These are phyloP conservation scores for Ceratobasidium sp. DNA, from an alignment of 1,284 basidiomycete species.

Conservation along the genomic window DNA sequence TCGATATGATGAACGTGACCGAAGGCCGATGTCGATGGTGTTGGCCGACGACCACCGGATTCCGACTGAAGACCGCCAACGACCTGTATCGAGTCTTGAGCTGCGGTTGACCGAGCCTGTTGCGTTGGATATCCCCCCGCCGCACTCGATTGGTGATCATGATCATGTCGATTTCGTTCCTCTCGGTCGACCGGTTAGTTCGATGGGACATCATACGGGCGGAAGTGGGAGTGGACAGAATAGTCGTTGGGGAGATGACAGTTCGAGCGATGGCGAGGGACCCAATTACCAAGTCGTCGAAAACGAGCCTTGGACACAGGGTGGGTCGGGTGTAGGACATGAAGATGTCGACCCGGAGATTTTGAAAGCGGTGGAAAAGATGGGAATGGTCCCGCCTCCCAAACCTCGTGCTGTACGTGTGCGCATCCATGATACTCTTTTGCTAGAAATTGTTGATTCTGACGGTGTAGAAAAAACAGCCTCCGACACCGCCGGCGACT, in stretches of 20 bases:
- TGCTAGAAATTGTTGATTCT: neutral
- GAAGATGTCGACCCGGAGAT: constrained; percentile 34
- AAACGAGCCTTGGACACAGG: constrained; percentile 47
- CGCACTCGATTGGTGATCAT: constrained; percentile 52
- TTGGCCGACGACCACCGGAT: neutral
- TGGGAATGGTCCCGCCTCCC: constrained; percentile 35
- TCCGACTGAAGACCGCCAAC: neutral
- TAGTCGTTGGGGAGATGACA: constrained; percentile 51
- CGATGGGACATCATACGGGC: constrained; percentile 50
- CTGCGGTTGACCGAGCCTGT: constrained; percentile 6
- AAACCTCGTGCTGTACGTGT: neutral
- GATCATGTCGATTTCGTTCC: neutral
- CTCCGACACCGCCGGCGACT: constrained; percentile 16
- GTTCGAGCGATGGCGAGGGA: constrained; percentile 53
- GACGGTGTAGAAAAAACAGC: neutral
- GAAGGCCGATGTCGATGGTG: neutral
- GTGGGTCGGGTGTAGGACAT: constrained; percentile 61
- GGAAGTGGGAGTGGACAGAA: constrained; percentile 55
- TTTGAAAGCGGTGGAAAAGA: constrained; percentile 23
- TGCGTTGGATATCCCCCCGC: constrained; percentile 58
- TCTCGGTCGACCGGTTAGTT: constrained; percentile 36
- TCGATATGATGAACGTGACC: neutral
- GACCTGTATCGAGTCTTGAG: constrained; percentile 3
- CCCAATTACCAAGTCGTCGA: constrained; percentile 42
- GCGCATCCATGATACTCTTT: constrained; percentile 13